Evolutionary conservation across 306 rosid species (phyloP), one percentile per base, ranked within the genome.

Genomic region (Dryas octopetala): DNA sequence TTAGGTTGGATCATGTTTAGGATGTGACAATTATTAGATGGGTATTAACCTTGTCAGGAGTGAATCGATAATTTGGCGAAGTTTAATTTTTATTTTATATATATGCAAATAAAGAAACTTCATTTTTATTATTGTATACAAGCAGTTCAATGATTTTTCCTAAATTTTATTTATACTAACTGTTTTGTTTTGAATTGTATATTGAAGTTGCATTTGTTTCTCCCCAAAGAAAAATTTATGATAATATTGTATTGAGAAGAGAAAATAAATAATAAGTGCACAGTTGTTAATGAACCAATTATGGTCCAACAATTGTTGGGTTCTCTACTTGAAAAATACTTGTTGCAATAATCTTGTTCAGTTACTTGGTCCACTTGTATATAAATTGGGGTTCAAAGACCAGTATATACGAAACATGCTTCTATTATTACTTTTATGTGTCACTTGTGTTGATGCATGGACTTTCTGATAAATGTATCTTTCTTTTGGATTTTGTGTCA

Each of bases 401-500:
- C 41, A 5, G 45, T 68, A 32, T 9, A 54, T 9, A 41, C n/a
- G 43, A 40, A 15, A 5, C 19, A 16, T 8, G 46, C 26, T 45
- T 72, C 66, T 73, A 2, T 44, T 10, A n/a, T 48, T 14, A 26
- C 5, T n/a, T 60, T 47, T 47, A 54, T 38, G 13, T 12, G 10
- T 58, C 57, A 4, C 46, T 2, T 47, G 2, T 26, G 10, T 50
- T 49, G 74, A 47, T 75, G 26, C 57, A 38, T 74, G 68, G 23
- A 40, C 62, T 64, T 43, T 46, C 70, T 70, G 67, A 73, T 84
- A 51, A 26, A 54, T 76, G 40, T 71, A 74, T 81, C 81, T 50
- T 70, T 53, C 43, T 40, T 50, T 28, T 78, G 44, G 40, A 43
- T 54, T n/a, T 57, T 68, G 73, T 55, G 50, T 78, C 98, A 96